Base-by-base conservation (phyloP, 768 basidiomycete genomes). In the Boletus sp. region DNA sequence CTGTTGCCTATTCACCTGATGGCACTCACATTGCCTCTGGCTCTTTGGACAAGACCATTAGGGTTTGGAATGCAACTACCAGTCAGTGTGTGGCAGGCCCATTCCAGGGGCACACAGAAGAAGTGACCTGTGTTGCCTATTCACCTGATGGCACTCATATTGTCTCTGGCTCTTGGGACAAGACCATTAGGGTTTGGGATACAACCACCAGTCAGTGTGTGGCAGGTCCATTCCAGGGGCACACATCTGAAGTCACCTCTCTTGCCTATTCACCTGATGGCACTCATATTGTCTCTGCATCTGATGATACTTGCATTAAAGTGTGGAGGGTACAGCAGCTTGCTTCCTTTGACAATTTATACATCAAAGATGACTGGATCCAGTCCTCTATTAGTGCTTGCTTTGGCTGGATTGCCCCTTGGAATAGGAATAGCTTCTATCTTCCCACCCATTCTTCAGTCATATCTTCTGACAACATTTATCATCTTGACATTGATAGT, bases 121-220 rank as follows among this genome's bases (percentile, higher is more conserved):
- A 0, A 6, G 28, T 46, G 17, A 10, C 3, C 12, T 53, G 24
- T 46, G 28, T 53, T 46, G 45, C 35, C 24, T 53, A 41, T 32
- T 46, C 54, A 33, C 41, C 53, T 52, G 36, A 52, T 55, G 50
- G 57, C 1, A 30, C 4, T 2, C 28, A 52, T 5, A 29, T 58
- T 47, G 42, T 28, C 32, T 36, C 48, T 58, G 44, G 53, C 4
- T 51, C 45, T 11, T 0, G 1, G 9, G 58, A 59, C 11, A 42
- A 18, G 0, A 56, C 39, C 15, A 36, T 47, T 14, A 52, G 46
- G 32, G 17, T 69, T n/a, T 70, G 64, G 66, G 45, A 64, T 50
- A 36, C 41, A 28, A 42, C 36, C 35, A 41, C 56, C 50, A 36
- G 60, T 51, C 28, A 50, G 15, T 32, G 32, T 50, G 36, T 64